Evolutionary conservation across 306 rosid genomes (phyloP).

Genomic region (Cajanus cajan): DNA sequence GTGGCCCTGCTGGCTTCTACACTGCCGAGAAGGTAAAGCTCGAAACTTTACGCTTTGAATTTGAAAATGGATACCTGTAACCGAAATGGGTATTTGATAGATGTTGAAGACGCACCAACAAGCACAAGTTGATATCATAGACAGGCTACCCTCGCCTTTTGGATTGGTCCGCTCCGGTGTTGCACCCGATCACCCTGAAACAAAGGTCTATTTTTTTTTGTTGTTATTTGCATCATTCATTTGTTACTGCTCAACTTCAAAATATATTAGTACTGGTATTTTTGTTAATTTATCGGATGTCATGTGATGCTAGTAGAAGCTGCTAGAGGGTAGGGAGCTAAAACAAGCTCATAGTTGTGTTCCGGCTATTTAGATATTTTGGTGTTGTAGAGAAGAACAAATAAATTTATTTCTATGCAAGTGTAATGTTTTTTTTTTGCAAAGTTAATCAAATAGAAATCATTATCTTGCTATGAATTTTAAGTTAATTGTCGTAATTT

Average conservation of each 20-base stretch:
- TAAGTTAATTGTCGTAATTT: background rate
- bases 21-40: slow-evolving; percentile 73
- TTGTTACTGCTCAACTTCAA: background rate
- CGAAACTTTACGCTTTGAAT: background rate
- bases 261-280: background rate
- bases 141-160: slow-evolving; percentile 85
- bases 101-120: slow-evolving; percentile 69
- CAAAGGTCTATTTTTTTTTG: slow-evolving; percentile 71
- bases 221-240: background rate
- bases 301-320: slow-evolving; percentile 2
- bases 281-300: background rate
- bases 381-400: background rate
- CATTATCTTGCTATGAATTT: no score
- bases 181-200: slow-evolving; percentile 98
- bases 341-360: background rate
- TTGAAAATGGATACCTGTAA: background rate
- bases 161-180: slow-evolving; percentile 90
- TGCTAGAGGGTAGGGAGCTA: background rate
- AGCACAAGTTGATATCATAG: slow-evolving; percentile 79
- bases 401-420: no score
- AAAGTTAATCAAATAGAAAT: no score
- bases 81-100: slow-evolving; percentile 37
- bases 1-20: slow-evolving; percentile 95
- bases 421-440: no score
- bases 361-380: background rate